Percentiles rank a stretch among this genome's conserved stretches.
Conservation (phyloP, 2,329 filamentous ascomycete genomes). For the Emydomyces testavorans region DNA sequence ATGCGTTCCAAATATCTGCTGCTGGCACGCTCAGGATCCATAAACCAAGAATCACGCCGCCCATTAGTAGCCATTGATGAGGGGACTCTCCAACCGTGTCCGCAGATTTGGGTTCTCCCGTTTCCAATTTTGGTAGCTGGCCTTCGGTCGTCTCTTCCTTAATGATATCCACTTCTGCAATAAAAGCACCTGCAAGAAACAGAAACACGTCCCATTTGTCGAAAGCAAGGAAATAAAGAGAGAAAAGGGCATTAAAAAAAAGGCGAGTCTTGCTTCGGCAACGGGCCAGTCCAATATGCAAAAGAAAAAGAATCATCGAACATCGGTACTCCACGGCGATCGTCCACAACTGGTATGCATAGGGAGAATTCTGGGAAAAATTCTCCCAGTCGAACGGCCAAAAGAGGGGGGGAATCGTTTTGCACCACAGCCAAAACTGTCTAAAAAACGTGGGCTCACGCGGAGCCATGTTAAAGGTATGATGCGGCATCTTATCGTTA, state of each 20-base stretch:
- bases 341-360: conserved; percentile 33
- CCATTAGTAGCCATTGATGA: conserved; percentile 23
- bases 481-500: conserved; percentile 24
- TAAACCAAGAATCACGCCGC: conserved; percentile 30
- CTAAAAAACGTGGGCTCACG: conserved; percentile 32
- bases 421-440: conserved; percentile 32
- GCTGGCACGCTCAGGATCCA: conserved; percentile 36
- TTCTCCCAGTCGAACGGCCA: conserved; percentile 32
- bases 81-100: not conserved
- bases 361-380: conserved; percentile 29
- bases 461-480: conserved; percentile 33
- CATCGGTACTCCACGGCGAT: conserved; percentile 38
- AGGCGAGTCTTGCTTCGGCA: conserved; percentile 29
- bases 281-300: conserved; percentile 29
- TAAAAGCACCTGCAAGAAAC: conserved; percentile 33
- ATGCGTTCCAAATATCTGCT: conserved; percentile 31
- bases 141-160: conserved; percentile 24
- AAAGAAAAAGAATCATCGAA: conserved; percentile 37
- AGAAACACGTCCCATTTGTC: conserved; percentile 38
- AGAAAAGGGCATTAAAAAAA: conserved; percentile 25
- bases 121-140: conserved; percentile 11
- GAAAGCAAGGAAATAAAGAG: conserved; percentile 34
- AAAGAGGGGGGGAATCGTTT: conserved; percentile 26
- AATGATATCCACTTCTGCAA: conserved; percentile 36
- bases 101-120: conserved; percentile 5